Evolutionary conservation across 495 filamentous ascomycete genomes (phyloP).

Genomic region (Hypoxylon lienhwacheense): DNA sequence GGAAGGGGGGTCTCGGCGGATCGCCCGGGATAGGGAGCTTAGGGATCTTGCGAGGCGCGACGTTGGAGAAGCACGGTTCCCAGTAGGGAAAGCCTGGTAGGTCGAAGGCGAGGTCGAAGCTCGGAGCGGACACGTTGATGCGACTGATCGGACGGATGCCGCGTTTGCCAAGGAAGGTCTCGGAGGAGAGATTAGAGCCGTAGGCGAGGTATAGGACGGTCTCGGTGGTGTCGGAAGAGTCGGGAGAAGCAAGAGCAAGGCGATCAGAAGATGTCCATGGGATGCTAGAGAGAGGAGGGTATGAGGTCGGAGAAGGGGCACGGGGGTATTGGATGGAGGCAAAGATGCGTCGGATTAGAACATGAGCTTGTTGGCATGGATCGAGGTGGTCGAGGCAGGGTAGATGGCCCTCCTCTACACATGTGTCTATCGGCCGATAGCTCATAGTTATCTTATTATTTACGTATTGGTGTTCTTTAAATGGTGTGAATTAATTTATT

Average conservation of each 20-base stretch:
- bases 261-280: slow-evolving; percentile 35
- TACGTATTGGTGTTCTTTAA: not conserved
- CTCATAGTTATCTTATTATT: slow-evolving; percentile 24
- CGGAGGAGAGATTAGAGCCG: slow-evolving; percentile 79
- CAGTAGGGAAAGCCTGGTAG: slow-evolving; percentile 81
- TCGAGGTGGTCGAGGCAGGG: not conserved
- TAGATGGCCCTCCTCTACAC: slow-evolving; percentile 19
- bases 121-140: slow-evolving; percentile 77
- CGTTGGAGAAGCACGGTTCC: slow-evolving; percentile 93
- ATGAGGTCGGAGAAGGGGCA: not conserved
- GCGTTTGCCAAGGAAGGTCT: slow-evolving; percentile 73
- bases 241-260: slow-evolving; percentile 29
- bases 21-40: slow-evolving; percentile 31
- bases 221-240: slow-evolving; percentile 13
- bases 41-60: slow-evolving; percentile 56
- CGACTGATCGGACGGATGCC: slow-evolving; percentile 78
- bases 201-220: slow-evolving; percentile 93
- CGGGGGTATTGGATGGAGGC: slow-evolving; percentile 16
- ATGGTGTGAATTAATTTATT: too few species aligned
- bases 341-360: slow-evolving; percentile 14
- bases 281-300: slow-evolving; percentile 26
- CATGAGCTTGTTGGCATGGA: slow-evolving; percentile 18
- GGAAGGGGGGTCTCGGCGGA: slow-evolving; percentile 37
- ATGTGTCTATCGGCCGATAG: slow-evolving; percentile 3
- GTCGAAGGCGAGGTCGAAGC: slow-evolving; percentile 77